Percentiles rank a stretch among this genome's conserved stretches.
phyloP scores from a whole-genome alignment of 2,329 filamentous ascomycete genomes.

The Thermothelomyces thermophilus region DNA sequence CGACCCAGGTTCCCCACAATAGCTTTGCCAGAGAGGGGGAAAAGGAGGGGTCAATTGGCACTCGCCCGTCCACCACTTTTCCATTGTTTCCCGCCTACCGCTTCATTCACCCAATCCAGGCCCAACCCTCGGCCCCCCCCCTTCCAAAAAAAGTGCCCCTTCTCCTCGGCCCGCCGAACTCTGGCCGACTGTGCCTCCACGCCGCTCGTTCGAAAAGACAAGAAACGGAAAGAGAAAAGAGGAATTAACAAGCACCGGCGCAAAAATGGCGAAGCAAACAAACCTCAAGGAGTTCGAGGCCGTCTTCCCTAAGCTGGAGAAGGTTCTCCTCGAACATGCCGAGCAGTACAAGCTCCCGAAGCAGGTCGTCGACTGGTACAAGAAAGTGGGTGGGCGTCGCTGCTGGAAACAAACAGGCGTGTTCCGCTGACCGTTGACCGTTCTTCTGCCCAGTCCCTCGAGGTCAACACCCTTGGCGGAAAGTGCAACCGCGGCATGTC shows the following conservation, averaged over 20 bases:
- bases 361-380: slow-evolving; percentile 78
- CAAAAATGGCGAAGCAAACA: slow-evolving; percentile 59
- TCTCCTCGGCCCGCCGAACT: not conserved
- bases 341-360: slow-evolving; percentile 76
- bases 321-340: slow-evolving; percentile 73
- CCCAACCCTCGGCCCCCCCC: not conserved
- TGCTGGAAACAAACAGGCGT: not conserved
- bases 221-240: not conserved
- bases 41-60: slow-evolving; percentile 14
- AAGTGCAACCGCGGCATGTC: slow-evolving; percentile 99
- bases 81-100: not conserved
- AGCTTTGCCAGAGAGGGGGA: not conserved
- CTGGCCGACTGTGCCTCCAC: not conserved
- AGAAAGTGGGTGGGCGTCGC: slow-evolving; percentile 51
- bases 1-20: slow-evolving; percentile 6
- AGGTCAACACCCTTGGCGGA: slow-evolving; percentile 82
- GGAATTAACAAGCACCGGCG: not conserved
- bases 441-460: slow-evolving; percentile 55
- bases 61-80: not conserved
- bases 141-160: not conserved
- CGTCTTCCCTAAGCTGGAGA: slow-evolving; percentile 78
- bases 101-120: not conserved
- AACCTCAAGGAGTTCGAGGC: slow-evolving; percentile 83
- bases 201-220: not conserved
- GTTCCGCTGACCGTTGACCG: not conserved